Conservation (phyloP, 805 yeast species). For the Sugiyamaella lignohabitans region DNA sequence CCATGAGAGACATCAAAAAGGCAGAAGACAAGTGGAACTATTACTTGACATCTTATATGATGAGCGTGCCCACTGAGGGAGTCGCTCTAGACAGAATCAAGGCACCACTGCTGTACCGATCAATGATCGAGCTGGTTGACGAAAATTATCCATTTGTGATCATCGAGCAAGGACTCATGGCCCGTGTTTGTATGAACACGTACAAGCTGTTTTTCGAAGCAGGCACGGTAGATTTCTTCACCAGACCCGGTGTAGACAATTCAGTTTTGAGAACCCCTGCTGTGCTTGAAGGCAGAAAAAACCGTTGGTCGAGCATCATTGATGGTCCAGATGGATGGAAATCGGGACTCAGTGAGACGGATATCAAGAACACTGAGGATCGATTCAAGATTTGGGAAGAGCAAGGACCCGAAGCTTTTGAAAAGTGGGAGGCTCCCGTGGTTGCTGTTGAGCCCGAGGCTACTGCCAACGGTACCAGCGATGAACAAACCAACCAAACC, state of each 20-base stretch:
- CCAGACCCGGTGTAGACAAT: slow-evolving; percentile 41
- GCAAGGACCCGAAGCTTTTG: slow-evolving; percentile 22
- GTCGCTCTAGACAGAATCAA: slow-evolving; percentile 68
- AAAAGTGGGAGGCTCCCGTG: slow-evolving; percentile 6
- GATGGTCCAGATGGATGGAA: slow-evolving; percentile 56
- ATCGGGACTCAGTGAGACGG: slow-evolving; percentile 39
- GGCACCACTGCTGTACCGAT: slow-evolving; percentile 66
- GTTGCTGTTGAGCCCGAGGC: slow-evolving; percentile 5
- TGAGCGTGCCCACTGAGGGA: slow-evolving; percentile 98
- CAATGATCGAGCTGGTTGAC: slow-evolving; percentile 26
- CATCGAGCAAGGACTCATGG: slow-evolving; percentile 63
- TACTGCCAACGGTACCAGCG: background rate
- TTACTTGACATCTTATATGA: slow-evolving; percentile 83
- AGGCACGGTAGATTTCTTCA: slow-evolving; percentile 70
- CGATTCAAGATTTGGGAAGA: slow-evolving; percentile 22
- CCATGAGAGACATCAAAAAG: slow-evolving; percentile 62
- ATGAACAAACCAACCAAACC: background rate
- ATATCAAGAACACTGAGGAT: slow-evolving; percentile 26
- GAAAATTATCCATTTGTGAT: slow-evolving; percentile 39
- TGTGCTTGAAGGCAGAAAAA: slow-evolving; percentile 14
- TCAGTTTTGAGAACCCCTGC: slow-evolving; percentile 25
- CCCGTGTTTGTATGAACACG: slow-evolving; percentile 69
- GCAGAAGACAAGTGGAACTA: slow-evolving; percentile 86
- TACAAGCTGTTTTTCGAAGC: slow-evolving; percentile 78
- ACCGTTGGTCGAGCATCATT: slow-evolving; percentile 35